phyloP scores from a whole-genome alignment of 768 basidiomycete species.

The Tricholomella constricta region DNA sequence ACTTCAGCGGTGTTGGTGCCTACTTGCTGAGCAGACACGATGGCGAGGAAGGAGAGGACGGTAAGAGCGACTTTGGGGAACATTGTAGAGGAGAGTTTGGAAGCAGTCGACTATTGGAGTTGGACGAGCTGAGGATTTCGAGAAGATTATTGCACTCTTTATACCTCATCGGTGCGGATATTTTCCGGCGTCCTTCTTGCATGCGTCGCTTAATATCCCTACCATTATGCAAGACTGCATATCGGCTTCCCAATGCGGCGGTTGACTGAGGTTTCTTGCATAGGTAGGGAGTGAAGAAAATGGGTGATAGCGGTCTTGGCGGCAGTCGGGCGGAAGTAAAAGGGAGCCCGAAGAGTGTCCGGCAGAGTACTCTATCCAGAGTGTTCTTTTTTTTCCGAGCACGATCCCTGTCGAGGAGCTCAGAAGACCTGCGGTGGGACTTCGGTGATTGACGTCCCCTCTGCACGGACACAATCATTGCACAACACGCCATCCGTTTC shows the following conservation, averaged over 20 bases:
- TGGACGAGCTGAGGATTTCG: background rate
- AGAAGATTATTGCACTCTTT: background rate
- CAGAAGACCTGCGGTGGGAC: background rate
- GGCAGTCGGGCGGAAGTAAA: background rate
- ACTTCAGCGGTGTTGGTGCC: slow-evolving; percentile 46
- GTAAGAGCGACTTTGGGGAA: slow-evolving; percentile 40
- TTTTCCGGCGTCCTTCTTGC: slow-evolving; percentile 3
- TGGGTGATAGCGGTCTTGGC: background rate
- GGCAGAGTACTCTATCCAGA: background rate
- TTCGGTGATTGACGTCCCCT: background rate
- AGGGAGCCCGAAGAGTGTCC: slow-evolving; percentile 1
- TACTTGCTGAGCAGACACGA: too few species aligned
- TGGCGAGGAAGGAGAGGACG: slow-evolving; percentile 40
- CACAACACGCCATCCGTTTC: background rate
- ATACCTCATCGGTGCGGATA: slow-evolving; percentile 7
- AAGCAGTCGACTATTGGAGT: background rate
- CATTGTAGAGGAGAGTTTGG: slow-evolving; percentile 24
- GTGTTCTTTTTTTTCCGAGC: background rate
- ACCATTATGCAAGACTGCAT: background rate
- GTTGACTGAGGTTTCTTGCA: background rate
- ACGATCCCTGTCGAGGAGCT: background rate
- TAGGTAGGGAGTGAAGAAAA: background rate
- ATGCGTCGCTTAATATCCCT: background rate
- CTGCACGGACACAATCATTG: too few species aligned
- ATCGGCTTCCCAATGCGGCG: background rate